These are phyloP conservation scores for Neurospora sp. DNA, from an alignment of 495 filamentous ascomycete species.

Conservation along the genomic window DNA sequence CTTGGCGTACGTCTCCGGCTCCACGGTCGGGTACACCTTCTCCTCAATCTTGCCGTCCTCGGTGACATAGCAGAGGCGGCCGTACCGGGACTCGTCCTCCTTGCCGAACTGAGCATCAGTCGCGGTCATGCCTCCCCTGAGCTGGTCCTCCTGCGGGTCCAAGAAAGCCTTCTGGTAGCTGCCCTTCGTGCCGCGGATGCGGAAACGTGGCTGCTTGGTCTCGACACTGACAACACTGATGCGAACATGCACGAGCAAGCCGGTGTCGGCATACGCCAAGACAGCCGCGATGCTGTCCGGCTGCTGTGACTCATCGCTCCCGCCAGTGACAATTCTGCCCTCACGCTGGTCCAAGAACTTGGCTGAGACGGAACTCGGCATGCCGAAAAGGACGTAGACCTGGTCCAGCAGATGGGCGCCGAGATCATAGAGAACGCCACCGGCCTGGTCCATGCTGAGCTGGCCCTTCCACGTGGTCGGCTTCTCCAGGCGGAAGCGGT, in stretches of 20 bases:
- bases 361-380: slow-evolving; percentile 58
- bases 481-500: slow-evolving; percentile 57
- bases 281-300: slow-evolving; percentile 63
- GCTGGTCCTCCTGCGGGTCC: slow-evolving; percentile 74
- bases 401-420: slow-evolving; percentile 82
- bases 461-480: slow-evolving; percentile 58
- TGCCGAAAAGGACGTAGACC: slow-evolving; percentile 64
- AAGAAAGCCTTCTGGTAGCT: slow-evolving; percentile 73
- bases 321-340: slow-evolving; percentile 24
- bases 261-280: slow-evolving; percentile 51
- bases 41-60: slow-evolving; percentile 28
- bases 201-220: slow-evolving; percentile 62
- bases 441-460: slow-evolving; percentile 50
- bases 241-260: slow-evolving; percentile 54
- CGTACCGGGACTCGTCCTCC: slow-evolving; percentile 41
- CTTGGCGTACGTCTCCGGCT: slow-evolving; percentile 60
- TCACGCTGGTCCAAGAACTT: slow-evolving; percentile 59
- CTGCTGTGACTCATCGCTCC: slow-evolving; percentile 41
- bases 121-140: slow-evolving; percentile 57
- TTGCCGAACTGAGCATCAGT: slow-evolving; percentile 55
- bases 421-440: slow-evolving; percentile 71
- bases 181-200: slow-evolving; percentile 70
- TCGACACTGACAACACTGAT: slow-evolving; percentile 62
- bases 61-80: slow-evolving; percentile 29
- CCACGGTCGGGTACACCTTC: slow-evolving; percentile 46